Conservation (phyloP, 768 basidiomycete genomes). For the Pholiota conissans region DNA sequence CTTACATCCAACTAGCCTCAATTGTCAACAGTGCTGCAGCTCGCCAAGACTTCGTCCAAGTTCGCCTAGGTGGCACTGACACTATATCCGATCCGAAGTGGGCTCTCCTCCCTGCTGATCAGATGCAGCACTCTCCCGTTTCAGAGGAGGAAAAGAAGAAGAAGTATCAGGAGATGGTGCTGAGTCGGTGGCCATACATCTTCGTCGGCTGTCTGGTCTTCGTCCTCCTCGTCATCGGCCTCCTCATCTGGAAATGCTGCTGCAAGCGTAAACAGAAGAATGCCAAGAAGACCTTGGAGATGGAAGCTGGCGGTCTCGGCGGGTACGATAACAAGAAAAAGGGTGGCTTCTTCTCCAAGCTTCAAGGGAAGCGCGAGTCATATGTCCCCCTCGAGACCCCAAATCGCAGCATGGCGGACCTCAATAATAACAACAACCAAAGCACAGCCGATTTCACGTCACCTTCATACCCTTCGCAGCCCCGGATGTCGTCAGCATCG, state of each 20-base stretch:
- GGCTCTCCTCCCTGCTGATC: conserved; percentile 56
- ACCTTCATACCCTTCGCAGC: conserved; percentile 3
- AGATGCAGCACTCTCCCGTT: conserved; percentile 65
- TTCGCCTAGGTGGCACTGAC: conserved; percentile 61
- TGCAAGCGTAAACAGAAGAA: conserved; percentile 23
- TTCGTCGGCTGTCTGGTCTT: conserved; percentile 57
- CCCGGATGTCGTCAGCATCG: not conserved
- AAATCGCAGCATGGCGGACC: conserved; percentile 18
- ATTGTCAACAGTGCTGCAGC: conserved; percentile 53
- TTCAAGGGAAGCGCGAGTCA: conserved; percentile 24
- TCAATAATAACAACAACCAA: conserved; percentile 2
- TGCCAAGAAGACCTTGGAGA: conserved; percentile 11
- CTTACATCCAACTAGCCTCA: conserved; percentile 72
- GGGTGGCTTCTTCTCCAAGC: conserved; percentile 21
- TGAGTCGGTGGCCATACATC: conserved; percentile 77
- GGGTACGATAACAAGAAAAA: conserved; percentile 10
- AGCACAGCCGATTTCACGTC: not conserved
- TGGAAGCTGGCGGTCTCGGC: not conserved
- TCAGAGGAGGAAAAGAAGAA: conserved; percentile 67
- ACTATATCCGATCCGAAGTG: conserved; percentile 51
- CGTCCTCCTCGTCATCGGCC: conserved; percentile 43
- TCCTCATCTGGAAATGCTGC: conserved; percentile 64
- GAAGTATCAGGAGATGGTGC: conserved; percentile 57
- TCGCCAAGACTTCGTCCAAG: conserved; percentile 63
- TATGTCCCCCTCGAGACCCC: conserved; percentile 32